A percentile compares a stretch with the other conserved stretches of the same genome.
These are phyloP conservation scores for Cercospora beticola DNA, from an alignment of 2,329 filamentous ascomycete species.

Conservation along the genomic window DNA sequence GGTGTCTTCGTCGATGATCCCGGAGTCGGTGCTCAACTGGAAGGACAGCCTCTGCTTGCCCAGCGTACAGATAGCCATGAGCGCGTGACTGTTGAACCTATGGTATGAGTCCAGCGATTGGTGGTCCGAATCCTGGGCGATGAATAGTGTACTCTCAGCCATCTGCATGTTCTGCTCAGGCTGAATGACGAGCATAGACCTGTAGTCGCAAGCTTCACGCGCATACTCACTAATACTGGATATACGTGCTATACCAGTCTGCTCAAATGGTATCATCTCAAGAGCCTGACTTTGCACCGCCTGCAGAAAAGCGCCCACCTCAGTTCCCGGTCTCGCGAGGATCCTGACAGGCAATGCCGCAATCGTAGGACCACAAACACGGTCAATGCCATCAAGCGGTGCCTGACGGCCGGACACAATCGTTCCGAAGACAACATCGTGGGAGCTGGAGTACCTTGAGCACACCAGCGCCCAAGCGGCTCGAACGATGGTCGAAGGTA, in stretches of 20 bases:
- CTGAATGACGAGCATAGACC: slow-evolving; percentile 58
- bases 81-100: slow-evolving; percentile 18
- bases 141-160: slow-evolving; percentile 7
- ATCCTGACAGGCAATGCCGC: slow-evolving; percentile 18
- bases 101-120: slow-evolving; percentile 1
- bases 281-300: slow-evolving; percentile 14
- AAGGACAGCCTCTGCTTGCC: background rate
- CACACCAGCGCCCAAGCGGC: slow-evolving; percentile 19
- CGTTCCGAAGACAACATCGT: slow-evolving; percentile 20
- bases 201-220: slow-evolving; percentile 52
- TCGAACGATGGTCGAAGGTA: slow-evolving; percentile 12
- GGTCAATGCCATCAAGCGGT: slow-evolving; percentile 2
- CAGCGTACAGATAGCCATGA: slow-evolving; percentile 15
- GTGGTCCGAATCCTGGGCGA: background rate
- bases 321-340: background rate
- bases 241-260: slow-evolving; percentile 12
- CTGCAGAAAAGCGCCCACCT: background rate
- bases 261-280: slow-evolving; percentile 20
- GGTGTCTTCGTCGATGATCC: background rate
- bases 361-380: slow-evolving; percentile 23
- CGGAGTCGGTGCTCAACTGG: slow-evolving; percentile 9
- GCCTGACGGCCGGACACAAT: slow-evolving; percentile 31
- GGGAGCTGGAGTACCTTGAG: slow-evolving; percentile 1
- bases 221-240: background rate
- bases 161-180: slow-evolving; percentile 17